phyloP scores from a whole-genome alignment of 768 basidiomycete species.

The Fomitopsis pulvina region DNA sequence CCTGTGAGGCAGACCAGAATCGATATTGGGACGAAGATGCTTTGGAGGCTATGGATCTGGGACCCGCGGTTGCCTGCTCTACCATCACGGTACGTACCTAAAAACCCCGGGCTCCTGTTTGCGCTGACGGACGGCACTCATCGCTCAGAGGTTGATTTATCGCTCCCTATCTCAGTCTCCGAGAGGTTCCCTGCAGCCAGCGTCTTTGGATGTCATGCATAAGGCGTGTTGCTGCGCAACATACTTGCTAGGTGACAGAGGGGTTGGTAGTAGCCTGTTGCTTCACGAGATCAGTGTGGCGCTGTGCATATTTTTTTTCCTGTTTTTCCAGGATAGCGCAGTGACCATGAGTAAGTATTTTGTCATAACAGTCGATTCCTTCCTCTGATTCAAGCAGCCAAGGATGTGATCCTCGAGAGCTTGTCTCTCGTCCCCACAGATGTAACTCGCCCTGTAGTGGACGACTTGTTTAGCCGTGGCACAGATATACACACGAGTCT shows the following conservation, averaged over 20 bases:
- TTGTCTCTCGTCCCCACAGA: background rate
- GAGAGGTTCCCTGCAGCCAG: background rate
- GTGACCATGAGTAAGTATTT: conserved; percentile 9
- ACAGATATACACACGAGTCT: background rate
- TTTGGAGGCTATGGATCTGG: conserved; percentile 2
- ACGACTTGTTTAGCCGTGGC: background rate
- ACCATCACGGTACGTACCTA: conserved; percentile 9
- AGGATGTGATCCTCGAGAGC: conserved; percentile 12
- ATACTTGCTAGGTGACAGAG: background rate
- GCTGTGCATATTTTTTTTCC: conserved; percentile 9
- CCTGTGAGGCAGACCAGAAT: background rate
- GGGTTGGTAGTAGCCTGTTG: background rate
- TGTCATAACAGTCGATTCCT: conserved; percentile 21
- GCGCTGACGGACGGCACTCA: background rate
- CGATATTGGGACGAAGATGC: conserved; percentile 13
- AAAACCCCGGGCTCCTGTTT: background rate
- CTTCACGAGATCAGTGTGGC: background rate
- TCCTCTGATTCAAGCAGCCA: conserved; percentile 2
- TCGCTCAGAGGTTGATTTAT: background rate
- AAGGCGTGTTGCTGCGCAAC: conserved; percentile 9
- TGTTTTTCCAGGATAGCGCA: conserved; percentile 1
- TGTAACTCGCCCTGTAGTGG: background rate
- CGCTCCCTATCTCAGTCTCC: background rate
- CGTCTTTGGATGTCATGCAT: background rate
- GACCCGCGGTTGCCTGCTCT: conserved; percentile 8